phyloP scores from a whole-genome alignment of 2,329 filamentous ascomycete species.

The Claviceps fusiformis region DNA sequence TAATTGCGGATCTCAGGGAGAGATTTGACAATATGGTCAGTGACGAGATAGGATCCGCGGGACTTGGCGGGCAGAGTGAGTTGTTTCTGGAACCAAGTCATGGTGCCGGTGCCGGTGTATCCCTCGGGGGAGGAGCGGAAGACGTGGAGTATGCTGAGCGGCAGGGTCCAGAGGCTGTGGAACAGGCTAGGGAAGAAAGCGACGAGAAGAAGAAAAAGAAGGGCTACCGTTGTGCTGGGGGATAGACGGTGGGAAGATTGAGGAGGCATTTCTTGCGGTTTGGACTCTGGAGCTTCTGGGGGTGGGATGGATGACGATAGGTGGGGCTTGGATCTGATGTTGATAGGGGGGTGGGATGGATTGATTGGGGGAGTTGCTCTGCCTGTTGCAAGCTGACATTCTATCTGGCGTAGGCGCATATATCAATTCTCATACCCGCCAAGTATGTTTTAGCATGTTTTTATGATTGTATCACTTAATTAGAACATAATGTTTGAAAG shows the following conservation, averaged over 20 bases:
- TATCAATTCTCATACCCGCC: not conserved
- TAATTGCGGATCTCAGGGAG: slow-evolving; percentile 72
- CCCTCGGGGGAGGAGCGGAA: slow-evolving; percentile 16
- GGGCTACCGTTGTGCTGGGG: slow-evolving; percentile 27
- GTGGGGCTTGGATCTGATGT: not conserved
- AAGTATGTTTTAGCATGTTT: not conserved
- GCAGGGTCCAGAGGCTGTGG: slow-evolving; percentile 36
- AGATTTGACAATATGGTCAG: slow-evolving; percentile 54
- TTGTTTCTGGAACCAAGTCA: slow-evolving; percentile 77
- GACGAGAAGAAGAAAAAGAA: slow-evolving; percentile 35
- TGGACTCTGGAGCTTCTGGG: not conserved
- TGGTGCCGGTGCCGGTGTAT: slow-evolving; percentile 23
- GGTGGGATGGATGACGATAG: slow-evolving; percentile 4
- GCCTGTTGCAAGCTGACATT: not conserved
- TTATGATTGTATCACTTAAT: not conserved
- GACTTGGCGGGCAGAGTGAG: slow-evolving; percentile 64
- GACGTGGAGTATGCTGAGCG: slow-evolving; percentile 27
- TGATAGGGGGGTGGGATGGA: not conserved
- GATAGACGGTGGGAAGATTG: slow-evolving; percentile 14
- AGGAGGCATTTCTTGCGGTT: slow-evolving; percentile 1
- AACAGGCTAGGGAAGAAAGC: slow-evolving; percentile 40
- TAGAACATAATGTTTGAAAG: not conserved
- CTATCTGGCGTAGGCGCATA: not conserved
- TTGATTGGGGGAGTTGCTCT: not conserved
- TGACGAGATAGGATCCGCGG: slow-evolving; percentile 82